Conservation (phyloP, 176 grass and related monocot genomes). For the Musa troglodytarum region DNA sequence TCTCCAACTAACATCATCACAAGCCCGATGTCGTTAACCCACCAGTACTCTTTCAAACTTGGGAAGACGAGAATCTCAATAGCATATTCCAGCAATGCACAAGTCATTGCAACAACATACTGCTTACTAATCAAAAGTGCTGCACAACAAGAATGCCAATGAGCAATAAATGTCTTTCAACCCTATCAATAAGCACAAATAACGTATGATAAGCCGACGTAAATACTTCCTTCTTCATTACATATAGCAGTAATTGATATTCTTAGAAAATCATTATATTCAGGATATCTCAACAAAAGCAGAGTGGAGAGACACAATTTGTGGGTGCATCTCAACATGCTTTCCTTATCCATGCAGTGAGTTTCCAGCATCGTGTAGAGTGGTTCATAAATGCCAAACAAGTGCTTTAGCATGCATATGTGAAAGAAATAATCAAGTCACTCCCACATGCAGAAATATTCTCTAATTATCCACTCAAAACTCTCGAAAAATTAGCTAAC, state of each 20-base stretch:
- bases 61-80: constrained; percentile 65
- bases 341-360: no score
- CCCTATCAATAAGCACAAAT: not conserved
- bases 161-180: not conserved
- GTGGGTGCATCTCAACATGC: no score
- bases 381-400: not conserved
- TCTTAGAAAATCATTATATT: not conserved
- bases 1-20: constrained; percentile 75
- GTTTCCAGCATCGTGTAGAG: no score
- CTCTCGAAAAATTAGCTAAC: not conserved
- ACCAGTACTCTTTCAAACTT: constrained; percentile 53
- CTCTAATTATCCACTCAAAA: not conserved
- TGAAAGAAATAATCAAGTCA: not conserved
- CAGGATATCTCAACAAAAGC: not conserved
- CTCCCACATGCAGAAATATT: not conserved
- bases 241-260: not conserved
- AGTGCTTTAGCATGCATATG: no score
- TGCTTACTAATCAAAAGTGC: constrained; percentile 94
- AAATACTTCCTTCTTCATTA: not conserved
- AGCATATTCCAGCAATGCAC: constrained; percentile 70
- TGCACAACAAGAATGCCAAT: constrained; percentile 33
- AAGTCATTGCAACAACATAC: constrained; percentile 67
- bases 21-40: constrained; percentile 61
- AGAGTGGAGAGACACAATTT: not conserved
- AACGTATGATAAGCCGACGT: not conserved